phyloP scores from a whole-genome alignment of 441 rosid genomes.

The Croton laevigatus region DNA sequence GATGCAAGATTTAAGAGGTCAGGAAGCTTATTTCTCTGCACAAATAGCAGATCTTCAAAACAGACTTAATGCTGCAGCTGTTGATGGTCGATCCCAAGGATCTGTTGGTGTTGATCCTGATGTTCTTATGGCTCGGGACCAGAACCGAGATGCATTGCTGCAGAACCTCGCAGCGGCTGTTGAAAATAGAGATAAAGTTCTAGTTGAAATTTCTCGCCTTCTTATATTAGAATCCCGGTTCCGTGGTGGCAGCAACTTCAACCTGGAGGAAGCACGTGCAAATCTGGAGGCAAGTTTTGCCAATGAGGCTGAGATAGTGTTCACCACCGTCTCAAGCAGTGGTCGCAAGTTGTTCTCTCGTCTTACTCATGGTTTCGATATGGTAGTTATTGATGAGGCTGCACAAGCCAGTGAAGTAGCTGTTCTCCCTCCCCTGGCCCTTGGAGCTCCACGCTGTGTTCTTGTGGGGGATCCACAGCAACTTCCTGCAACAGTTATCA shows the following conservation, averaged over 20 bases:
- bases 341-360: constrained; percentile 97
- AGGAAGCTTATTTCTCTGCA: constrained; percentile 74
- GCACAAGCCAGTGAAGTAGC: constrained; percentile 99
- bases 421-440: constrained; percentile 95
- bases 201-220: constrained; percentile 97
- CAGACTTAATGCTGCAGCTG: constrained; percentile 77
- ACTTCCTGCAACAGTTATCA: constrained; percentile 99
- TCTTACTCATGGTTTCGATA: constrained; percentile 98
- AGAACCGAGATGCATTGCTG: constrained; percentile 77
- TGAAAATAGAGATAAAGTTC: constrained; percentile 90
- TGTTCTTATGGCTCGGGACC: constrained; percentile 84
- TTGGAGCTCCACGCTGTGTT: constrained; percentile 98
- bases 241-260: constrained; percentile 73
- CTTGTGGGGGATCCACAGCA: constrained; percentile 99
- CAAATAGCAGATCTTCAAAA: constrained; percentile 75
- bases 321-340: constrained; percentile 98
- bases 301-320: constrained; percentile 99
- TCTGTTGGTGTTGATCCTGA: constrained; percentile 99
- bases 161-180: constrained; percentile 94
- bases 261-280: constrained; percentile 95
- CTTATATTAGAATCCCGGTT: constrained; percentile 77
- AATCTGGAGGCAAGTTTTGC: constrained; percentile 99
- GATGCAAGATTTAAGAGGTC: constrained; percentile 75
- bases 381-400: constrained; percentile 99
- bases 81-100: constrained; percentile 79